These are phyloP conservation scores for Fusarium albidum DNA, from an alignment of 2,329 filamentous ascomycete species.

Conservation along the genomic window DNA sequence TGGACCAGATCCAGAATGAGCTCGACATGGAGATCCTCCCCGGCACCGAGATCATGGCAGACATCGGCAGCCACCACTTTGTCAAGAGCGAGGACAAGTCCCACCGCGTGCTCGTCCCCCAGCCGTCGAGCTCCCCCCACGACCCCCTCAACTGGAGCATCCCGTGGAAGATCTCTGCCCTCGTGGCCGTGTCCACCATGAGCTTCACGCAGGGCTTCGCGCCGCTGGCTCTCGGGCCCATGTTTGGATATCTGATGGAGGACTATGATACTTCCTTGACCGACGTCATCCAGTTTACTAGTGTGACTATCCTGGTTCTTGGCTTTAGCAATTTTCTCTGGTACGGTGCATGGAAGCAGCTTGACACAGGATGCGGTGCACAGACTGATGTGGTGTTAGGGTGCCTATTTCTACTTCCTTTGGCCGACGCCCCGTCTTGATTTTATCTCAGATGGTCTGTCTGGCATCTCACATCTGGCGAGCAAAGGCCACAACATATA, in stretches of 20 bases:
- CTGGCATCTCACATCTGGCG: slow-evolving; percentile 15
- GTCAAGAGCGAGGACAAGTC: slow-evolving; percentile 22
- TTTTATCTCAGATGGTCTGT: slow-evolving; percentile 10
- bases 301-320: slow-evolving; percentile 15
- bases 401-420: too few relatives aligned
- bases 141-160: too few relatives aligned
- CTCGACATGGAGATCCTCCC: slow-evolving; percentile 29
- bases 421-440: slow-evolving; percentile 10
- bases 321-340: slow-evolving; percentile 22
- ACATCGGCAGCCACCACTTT: slow-evolving; percentile 26
- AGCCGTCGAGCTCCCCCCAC: too few relatives aligned
- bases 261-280: slow-evolving; percentile 4
- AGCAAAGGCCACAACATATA: slow-evolving; percentile 10
- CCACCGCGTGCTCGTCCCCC: slow-evolving; percentile 24
- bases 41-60: slow-evolving; percentile 30
- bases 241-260: too few relatives aligned
- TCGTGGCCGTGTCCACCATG: too few relatives aligned
- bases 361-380: too few relatives aligned
- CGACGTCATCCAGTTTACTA: slow-evolving; percentile 14
- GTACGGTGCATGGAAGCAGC: too few relatives aligned
- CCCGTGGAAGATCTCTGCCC: too few relatives aligned
- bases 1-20: slow-evolving; percentile 30
- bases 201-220: too few relatives aligned
- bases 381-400: too few relatives aligned
- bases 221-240: too few relatives aligned